phyloP scores from a whole-genome alignment of 495 filamentous ascomycete species.

The Aspergillus egyptiacus region DNA sequence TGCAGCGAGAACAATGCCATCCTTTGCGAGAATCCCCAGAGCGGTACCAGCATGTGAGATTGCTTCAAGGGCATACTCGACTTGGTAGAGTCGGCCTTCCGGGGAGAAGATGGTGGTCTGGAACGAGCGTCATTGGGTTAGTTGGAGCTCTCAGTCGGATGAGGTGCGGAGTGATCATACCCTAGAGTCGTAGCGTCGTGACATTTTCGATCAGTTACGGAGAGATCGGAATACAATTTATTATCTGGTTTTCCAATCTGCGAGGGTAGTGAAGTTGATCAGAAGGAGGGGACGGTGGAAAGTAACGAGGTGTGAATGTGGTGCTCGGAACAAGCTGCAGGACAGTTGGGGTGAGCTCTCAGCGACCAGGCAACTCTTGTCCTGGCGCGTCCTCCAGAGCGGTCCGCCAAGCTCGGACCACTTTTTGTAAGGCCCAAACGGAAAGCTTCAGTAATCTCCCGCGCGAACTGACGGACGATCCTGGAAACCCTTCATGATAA shows the following conservation, averaged over 20 bases:
- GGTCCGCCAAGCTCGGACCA: constrained; percentile 46
- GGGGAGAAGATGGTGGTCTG: constrained; percentile 99
- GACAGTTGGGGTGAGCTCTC: constrained; percentile 28
- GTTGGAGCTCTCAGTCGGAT: constrained; percentile 34
- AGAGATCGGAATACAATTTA: constrained; percentile 10
- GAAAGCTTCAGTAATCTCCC: constrained; percentile 9
- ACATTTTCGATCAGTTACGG: constrained; percentile 56
- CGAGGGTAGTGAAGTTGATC: constrained; percentile 5
- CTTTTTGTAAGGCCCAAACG: constrained; percentile 22
- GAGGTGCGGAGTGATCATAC: constrained; percentile 46
- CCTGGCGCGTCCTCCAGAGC: constrained; percentile 40
- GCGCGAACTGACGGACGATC: not conserved
- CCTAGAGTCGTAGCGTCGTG: constrained; percentile 95
- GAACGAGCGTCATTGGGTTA: constrained; percentile 42
- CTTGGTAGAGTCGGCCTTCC: constrained; percentile 96
- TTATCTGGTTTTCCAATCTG: not conserved
- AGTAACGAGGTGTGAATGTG: constrained; percentile 19
- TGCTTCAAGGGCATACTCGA: constrained; percentile 97
- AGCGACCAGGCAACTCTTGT: constrained; percentile 41
- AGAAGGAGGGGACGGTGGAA: not conserved
- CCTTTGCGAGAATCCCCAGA: constrained; percentile 90
- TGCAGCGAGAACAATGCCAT: constrained; percentile 98
- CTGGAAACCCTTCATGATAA: too few species aligned
- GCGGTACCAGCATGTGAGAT: constrained; percentile 98
- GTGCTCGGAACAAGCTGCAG: constrained; percentile 24